Percentiles rank a stretch among this genome's conserved stretches.
These are phyloP conservation scores for Zymoseptoria tritici DNA, from an alignment of 2,329 filamentous ascomycete genomes.

Conservation along the genomic window DNA sequence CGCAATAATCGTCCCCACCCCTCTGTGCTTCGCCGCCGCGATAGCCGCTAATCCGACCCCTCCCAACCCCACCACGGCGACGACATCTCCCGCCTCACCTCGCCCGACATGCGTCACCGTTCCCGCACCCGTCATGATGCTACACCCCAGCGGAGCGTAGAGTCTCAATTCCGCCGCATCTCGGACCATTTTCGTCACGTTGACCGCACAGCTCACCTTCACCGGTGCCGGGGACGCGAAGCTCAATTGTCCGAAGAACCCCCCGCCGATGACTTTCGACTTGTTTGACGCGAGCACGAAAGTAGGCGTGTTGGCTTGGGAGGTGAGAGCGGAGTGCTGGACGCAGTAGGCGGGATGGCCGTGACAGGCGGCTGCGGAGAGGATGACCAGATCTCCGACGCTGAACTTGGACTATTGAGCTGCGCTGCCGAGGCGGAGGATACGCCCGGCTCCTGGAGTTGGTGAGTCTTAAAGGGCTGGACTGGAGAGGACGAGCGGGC, in stretches of 20 bases:
- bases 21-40: conserved; percentile 31
- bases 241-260: conserved; percentile 35
- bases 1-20: conserved; percentile 35
- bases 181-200: conserved; percentile 15
- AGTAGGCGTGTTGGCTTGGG: conserved; percentile 15
- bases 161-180: conserved; percentile 24
- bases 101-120: conserved; percentile 35
- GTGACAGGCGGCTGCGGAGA: conserved; percentile 38
- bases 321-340: conserved; percentile 33
- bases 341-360: conserved; percentile 42
- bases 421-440: conserved; percentile 12
- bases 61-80: conserved; percentile 36
- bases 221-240: conserved; percentile 30
- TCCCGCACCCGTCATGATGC: conserved; percentile 39
- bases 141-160: conserved; percentile 38
- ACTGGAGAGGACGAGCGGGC: no score
- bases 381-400: conserved; percentile 37
- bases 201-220: conserved; percentile 23
- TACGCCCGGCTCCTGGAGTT: conserved; percentile 14
- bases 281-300: conserved; percentile 15
- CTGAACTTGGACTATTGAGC: conserved; percentile 5
- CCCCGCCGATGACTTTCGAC: conserved; percentile 18
- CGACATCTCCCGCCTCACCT: conserved; percentile 18
- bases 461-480: no score
- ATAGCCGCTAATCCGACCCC: conserved; percentile 36